phyloP scores from a whole-genome alignment of 805 yeast genomes.

The Hanseniaspora opuntiae region DNA sequence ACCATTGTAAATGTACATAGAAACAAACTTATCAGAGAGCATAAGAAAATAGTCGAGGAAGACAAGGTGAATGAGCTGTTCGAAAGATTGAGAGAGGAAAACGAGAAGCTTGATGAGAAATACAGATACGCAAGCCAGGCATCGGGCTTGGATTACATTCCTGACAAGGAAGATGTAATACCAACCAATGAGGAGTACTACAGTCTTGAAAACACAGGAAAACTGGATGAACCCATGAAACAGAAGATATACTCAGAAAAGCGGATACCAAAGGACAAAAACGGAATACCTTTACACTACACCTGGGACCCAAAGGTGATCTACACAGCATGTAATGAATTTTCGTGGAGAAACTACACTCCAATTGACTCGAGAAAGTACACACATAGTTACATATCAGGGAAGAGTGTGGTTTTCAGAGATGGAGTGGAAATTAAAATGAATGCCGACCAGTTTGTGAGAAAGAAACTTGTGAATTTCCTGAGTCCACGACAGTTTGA shows the following conservation, averaged over 20 bases:
- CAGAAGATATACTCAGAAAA: neutral
- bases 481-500: neutral
- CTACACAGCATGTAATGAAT: neutral
- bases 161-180: neutral
- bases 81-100: neutral
- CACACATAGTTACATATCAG: neutral
- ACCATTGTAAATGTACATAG: neutral
- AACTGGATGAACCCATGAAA: neutral
- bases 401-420: neutral
- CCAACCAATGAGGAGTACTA: neutral
- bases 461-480: neutral
- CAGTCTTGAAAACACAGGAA: neutral
- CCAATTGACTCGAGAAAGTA: slow-evolving; percentile 2
- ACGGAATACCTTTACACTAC: neutral
- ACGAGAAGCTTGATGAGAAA: neutral
- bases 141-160: neutral
- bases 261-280: neutral
- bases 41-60: neutral
- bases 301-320: neutral
- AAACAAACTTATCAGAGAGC: neutral
- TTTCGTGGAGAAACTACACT: neutral
- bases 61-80: neutral
- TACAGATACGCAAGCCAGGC: neutral
- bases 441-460: neutral
- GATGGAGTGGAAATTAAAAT: neutral